A percentile compares a stretch with the other conserved stretches of the same genome.
These are phyloP conservation scores for Psidium guajava DNA, from an alignment of 345 rosid genomes.

Conservation along the genomic window DNA sequence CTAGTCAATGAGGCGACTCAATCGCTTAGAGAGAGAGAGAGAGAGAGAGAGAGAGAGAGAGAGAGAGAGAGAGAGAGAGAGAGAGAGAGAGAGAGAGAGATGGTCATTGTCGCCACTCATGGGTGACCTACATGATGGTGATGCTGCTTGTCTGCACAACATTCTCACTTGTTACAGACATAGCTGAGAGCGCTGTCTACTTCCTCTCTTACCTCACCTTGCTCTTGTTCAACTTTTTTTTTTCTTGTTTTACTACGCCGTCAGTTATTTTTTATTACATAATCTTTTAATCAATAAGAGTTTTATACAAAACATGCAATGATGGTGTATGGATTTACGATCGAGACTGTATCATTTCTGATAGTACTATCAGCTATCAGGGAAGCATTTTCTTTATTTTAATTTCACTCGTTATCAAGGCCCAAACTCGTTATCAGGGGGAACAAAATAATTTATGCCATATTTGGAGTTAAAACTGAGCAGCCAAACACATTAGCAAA, in stretches of 20 bases:
- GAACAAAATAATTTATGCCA: neutral
- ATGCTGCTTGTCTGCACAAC: neutral
- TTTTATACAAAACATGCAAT: no score
- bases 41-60: neutral
- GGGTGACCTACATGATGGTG: neutral
- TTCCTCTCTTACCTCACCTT: neutral
- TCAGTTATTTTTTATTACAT: no score
- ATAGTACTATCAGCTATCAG: no score
- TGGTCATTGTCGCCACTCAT: neutral
- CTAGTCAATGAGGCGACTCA: neutral
- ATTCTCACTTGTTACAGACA: neutral
- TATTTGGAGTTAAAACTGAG: neutral
- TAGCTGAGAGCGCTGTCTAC: neutral
- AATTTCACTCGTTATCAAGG: neutral
- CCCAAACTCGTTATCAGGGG: neutral
- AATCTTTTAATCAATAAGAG: no score
- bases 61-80: neutral
- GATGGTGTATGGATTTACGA: no score
- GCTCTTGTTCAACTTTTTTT: neutral
- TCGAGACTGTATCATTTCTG: no score
- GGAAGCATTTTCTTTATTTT: neutral
- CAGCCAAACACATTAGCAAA: neutral
- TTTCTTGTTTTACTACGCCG: neutral
- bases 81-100: neutral
- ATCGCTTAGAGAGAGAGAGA: neutral